These are phyloP conservation scores for Aureobasidium sp. DNA, from an alignment of 2,329 filamentous ascomycete genomes.

Conservation along the genomic window DNA sequence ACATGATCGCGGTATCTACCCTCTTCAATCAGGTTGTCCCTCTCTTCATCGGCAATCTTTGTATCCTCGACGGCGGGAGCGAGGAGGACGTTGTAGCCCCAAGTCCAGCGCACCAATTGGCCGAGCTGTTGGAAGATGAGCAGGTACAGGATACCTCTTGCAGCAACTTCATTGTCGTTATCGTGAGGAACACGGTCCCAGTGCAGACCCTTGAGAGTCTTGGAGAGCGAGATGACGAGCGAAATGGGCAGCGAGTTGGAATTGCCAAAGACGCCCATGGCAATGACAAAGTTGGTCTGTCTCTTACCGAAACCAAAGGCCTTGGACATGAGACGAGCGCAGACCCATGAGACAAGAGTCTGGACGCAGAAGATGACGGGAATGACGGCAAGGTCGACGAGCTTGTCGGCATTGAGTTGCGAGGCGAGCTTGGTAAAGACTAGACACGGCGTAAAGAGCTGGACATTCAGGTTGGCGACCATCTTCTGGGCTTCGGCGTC, in stretches of 20 bases:
- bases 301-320: slow-evolving; percentile 76
- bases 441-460: slow-evolving; percentile 92
- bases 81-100: slow-evolving; percentile 93
- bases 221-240: slow-evolving; percentile 84
- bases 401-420: slow-evolving; percentile 84
- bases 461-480: slow-evolving; percentile 90
- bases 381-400: slow-evolving; percentile 85
- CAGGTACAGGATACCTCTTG: slow-evolving; percentile 88
- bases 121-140: slow-evolving; percentile 97
- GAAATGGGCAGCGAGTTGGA: slow-evolving; percentile 97
- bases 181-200: slow-evolving; percentile 89
- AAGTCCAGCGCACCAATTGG: slow-evolving; percentile 92
- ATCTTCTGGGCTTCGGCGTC: slow-evolving; percentile 96
- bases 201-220: slow-evolving; percentile 84
- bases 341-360: slow-evolving; percentile 76
- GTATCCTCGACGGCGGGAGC: slow-evolving; percentile 69
- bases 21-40: slow-evolving; percentile 35
- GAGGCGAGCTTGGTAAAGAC: slow-evolving; percentile 97
- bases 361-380: slow-evolving; percentile 90
- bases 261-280: slow-evolving; percentile 97
- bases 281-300: slow-evolving; percentile 87
- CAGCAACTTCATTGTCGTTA: slow-evolving; percentile 90
- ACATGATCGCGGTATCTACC: slow-evolving; percentile 51
- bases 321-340: slow-evolving; percentile 63
- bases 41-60: slow-evolving; percentile 48